Evolutionary conservation across 1,284 basidiomycete species (phyloP), one percentile per base, ranked within the genome.

Genomic region (Pseudozyma tsukubaensis): DNA sequence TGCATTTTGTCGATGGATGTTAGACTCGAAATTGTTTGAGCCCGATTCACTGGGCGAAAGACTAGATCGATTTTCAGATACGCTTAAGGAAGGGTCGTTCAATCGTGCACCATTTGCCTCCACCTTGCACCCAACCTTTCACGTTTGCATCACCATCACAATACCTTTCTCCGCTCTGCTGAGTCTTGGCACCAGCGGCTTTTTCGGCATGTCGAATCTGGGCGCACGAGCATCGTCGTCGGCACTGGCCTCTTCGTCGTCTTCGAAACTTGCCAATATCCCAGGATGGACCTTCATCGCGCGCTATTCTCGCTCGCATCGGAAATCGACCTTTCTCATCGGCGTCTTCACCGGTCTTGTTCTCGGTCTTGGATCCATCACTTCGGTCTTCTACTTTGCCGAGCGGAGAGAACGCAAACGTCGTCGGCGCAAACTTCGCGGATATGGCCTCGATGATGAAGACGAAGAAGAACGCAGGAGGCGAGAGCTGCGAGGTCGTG

Each of bases 321-420:
- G 73, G 50, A 63, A 63, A 49, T 72, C 73, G 3, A 76, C 73
- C 13, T 83, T 82, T 50, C 56, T 75, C 40, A 62, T 82, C 18
- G 81, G 81, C 42, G 61, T 83, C 32, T 57, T 79, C 12, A 71
- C 68, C 3, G 81, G 81, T 12, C 67, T 83, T n/a, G 60, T 77
- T 1, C 61, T 81, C 6, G 78, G 79, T 5, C 67, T 83, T 4
- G 74, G 65, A 7, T 79, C 77, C 50, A 64, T 79, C 61, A 76
- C 78, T 3, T 76, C 78, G 11, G 78, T 77, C 12, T 72, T 80
- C 61, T 72, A 68, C 55, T 40, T 77, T 8, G 76, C 77, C 1
- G 69, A 78, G 44, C 56, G 71, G 21, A 59, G 76, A 5, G 76
- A 77, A 49, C 61, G 64, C 8, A 45, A 36, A 19, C 59, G 76